Conservation (phyloP, 208 protist species). For the Leishmania lainsoni region DNA sequence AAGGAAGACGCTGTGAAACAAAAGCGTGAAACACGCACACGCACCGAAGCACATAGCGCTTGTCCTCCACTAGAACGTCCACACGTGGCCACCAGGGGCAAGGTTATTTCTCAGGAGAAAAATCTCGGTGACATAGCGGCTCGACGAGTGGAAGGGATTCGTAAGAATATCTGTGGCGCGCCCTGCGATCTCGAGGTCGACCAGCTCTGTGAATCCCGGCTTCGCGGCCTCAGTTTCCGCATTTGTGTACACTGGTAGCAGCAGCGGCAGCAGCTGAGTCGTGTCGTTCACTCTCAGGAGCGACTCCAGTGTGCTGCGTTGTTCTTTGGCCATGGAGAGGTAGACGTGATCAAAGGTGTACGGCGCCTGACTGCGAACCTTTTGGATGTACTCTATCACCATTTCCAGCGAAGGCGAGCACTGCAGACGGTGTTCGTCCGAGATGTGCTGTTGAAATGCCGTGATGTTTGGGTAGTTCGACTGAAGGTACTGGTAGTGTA, state of each 20-base stretch:
- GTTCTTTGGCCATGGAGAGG: conserved; percentile 31
- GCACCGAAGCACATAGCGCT: neutral
- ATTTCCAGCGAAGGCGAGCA: conserved; percentile 42
- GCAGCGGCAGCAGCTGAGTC: conserved; percentile 20
- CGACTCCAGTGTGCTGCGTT: conserved; percentile 29
- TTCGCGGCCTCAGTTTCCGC: conserved; percentile 3
- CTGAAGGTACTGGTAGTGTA: conserved; percentile 56
- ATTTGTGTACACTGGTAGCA: conserved; percentile 18
- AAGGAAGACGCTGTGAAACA: too few relatives aligned
- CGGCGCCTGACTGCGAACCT: neutral
- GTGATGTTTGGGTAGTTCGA: conserved; percentile 38
- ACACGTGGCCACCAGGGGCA: conserved; percentile 24
- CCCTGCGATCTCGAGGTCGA: conserved; percentile 47
- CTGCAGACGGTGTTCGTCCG: conserved; percentile 30
- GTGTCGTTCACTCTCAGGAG: conserved; percentile 21
- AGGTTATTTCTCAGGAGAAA: conserved; percentile 51
- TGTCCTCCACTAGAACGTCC: conserved; percentile 43
- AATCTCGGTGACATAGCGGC: conserved; percentile 50
- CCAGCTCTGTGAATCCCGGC: conserved; percentile 37
- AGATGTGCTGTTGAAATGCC: conserved; percentile 24
- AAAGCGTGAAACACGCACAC: neutral
- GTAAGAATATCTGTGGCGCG: conserved; percentile 39
- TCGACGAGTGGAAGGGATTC: conserved; percentile 39
- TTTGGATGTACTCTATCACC: conserved; percentile 33
- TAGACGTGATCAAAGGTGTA: conserved; percentile 36